Evolutionary conservation across 225 moss, liverwort and hornwort genomes (phyloP), one percentile per base, ranked within the genome.

Genomic region (Sphagnum tenellum): DNA sequence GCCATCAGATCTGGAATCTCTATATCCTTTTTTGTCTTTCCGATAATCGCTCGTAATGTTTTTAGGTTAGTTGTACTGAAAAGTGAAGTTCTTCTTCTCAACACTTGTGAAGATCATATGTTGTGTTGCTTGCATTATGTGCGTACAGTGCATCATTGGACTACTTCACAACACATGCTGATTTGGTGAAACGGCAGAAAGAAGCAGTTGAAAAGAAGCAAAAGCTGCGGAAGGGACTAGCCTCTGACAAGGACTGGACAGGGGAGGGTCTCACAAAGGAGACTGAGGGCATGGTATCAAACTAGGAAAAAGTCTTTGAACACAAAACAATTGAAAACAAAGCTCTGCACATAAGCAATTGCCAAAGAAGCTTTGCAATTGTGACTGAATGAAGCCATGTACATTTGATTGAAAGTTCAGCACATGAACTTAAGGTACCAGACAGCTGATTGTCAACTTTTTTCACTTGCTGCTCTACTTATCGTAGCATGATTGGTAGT

Each of bases 221-320:
- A 12, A 76, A 88, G 69, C 53, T 78, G 44, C 91, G 88, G 13
- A 82, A 67, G 65, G 94, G 94, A 45, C 77, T 94, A 72, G 72
- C 73, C 5, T 91, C 91, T 7, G 92, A 92, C 56, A 89, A 89
- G 60, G 92, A 95, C 49, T 95, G 92, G 95, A 95, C 95, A 3
- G 92, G 95, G 59, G 92, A 95, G 73, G 92, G 92, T 44, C 92
- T 95, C 63, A 92, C 92, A 67, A 92, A 95, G 63, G 88, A 95
- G 75, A 88, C 89, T 1, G 89, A 92, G 67, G 88, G 92, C 2
- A 92, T 95, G 95, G 95, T 95, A 44, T 95, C 89, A 47, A 95
- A 92, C 69, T 79, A 64, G 29, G 29, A 29, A 29, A 29, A 29
- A 29, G 1, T 29, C 29, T 29, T 29, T 29, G 29, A 29, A 29